A percentile compares a stretch with the other conserved stretches of the same genome.
Conservation (phyloP, 495 filamentous ascomycete genomes). For the Letharia lupina region DNA sequence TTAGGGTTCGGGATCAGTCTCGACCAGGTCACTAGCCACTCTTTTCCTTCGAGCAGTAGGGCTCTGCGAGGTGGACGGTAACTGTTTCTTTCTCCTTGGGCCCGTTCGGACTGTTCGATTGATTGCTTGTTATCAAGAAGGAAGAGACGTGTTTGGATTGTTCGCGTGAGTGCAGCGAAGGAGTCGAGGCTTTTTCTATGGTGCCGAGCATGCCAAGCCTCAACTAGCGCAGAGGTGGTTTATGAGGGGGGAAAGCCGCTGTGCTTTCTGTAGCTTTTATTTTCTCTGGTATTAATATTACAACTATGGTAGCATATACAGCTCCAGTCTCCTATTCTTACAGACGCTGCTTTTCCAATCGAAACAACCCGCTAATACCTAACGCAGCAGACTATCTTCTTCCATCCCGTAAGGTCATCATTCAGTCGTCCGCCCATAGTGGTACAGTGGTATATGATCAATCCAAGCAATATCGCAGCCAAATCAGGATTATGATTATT, state of each 20-base stretch:
- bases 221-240: neutral
- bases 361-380: neutral
- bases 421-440: constrained; percentile 3
- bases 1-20: neutral
- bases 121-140: too few relatives aligned
- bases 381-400: neutral
- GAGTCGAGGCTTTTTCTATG: neutral
- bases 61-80: too few relatives aligned
- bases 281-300: neutral
- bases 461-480: neutral
- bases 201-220: neutral
- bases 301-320: neutral
- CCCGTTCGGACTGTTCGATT: too few relatives aligned
- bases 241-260: neutral
- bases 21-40: neutral
- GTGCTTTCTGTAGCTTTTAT: neutral
- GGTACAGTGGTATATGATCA: constrained; percentile 8
- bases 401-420: constrained; percentile 2
- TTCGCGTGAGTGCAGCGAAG: neutral
- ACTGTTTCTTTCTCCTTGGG: too few relatives aligned
- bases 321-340: neutral
- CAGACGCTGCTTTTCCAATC: neutral
- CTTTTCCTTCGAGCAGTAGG: too few relatives aligned
- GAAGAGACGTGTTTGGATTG: neutral
- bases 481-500: neutral